These are phyloP conservation scores for Yarrowia hollandica DNA, from an alignment of 805 yeast genomes.

Conservation along the genomic window DNA sequence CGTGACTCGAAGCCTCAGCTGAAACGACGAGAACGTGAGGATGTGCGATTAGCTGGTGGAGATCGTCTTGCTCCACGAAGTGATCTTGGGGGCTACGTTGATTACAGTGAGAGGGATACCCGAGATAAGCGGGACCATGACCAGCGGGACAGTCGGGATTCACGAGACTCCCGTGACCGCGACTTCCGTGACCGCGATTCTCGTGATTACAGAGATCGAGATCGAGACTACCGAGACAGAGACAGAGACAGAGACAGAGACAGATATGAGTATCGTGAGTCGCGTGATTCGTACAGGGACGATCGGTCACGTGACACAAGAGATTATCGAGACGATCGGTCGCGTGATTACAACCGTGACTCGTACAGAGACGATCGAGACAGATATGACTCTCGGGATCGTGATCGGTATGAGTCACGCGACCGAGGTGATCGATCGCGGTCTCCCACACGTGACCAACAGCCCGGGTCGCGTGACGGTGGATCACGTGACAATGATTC, in stretches of 20 bases:
- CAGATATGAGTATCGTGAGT: no score
- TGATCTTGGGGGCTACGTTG: background rate
- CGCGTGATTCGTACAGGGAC: background rate
- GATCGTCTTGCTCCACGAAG: conserved; percentile 3
- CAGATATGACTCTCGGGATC: background rate
- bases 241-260: background rate
- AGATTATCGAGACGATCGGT: no score
- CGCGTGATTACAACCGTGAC: no score
- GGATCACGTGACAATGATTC: background rate
- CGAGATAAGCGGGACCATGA: background rate
- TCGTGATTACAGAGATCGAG: background rate
- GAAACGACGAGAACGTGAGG: conserved; percentile 21
- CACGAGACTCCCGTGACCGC: background rate
- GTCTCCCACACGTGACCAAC: background rate
- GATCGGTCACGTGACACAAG: no score
- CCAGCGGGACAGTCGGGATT: background rate
- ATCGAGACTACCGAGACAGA: background rate
- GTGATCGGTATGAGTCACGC: background rate
- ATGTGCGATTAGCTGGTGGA: conserved; percentile 4
- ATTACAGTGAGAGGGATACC: conserved; percentile 2
- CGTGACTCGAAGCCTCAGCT: conserved; percentile 12
- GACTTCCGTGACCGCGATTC: background rate
- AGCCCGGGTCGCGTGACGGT: background rate
- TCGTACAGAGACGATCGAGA: background rate
- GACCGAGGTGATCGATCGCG: background rate